Evolutionary conservation across 2,329 filamentous ascomycete genomes (phyloP), one percentile per base, ranked within the genome.

Genomic region (Xylariales sp.): DNA sequence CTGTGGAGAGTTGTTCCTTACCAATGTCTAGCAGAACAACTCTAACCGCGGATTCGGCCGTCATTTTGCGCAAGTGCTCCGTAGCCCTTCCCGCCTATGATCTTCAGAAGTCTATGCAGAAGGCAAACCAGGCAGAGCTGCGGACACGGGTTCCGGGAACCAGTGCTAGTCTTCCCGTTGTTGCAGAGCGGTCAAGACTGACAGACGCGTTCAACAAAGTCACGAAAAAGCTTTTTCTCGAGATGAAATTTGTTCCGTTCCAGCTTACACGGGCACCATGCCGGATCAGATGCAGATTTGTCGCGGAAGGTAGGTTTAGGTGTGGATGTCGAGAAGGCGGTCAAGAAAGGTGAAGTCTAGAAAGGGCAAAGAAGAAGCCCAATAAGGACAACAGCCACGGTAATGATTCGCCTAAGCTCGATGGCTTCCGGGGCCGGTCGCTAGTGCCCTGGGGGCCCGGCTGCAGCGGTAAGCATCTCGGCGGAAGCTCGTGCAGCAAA

Each of bases 1-100:
- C 18, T 29, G 35, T 27, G 38, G 27, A 16, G 32, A 18, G 22
- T 42, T 45, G 25, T 46, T 47, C 63, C 69, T 69, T 68, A 80
- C 76, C 76, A 57, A 80, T 79, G 59, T 79, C 75, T 51, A 80
- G 69, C 53, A 80, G 59, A 52, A 77, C 65, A 25, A 71, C 68
- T 54, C 71, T 70, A 40, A 70, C 51, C 42, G 59, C 52, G 41
- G 55, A 43, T 49, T 55, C 51, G 48, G 53, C 49, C 43, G 60
- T 55, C 63, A 66, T 67, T 45, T 31, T 20, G 29, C 20, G 36
- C 12, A 38, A 31, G 15, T 29, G 36, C 22, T 31, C 36, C 36
- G n/a, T n/a, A n/a, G n/a, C n/a, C n/a, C n/a, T n/a, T n/a, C n/a
- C n/a, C n/a, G n/a, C n/a, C n/a, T n/a, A n/a, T n/a, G n/a, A n/a